phyloP scores from a whole-genome alignment of 768 basidiomycete genomes.

The Chlorophyllum brunneum region DNA sequence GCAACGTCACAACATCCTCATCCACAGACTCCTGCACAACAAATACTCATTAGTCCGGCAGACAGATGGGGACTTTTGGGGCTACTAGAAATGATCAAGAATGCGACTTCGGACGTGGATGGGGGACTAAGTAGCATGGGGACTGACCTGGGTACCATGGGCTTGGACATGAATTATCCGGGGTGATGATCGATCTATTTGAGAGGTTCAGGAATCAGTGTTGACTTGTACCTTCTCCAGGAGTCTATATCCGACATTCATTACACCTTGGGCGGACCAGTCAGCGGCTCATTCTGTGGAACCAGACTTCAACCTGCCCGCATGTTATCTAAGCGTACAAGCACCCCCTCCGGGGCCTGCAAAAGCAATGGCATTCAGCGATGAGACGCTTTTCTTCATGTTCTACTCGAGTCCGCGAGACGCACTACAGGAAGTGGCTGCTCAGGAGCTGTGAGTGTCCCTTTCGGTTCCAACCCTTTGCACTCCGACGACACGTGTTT shows the following conservation, averaged over 20 bases:
- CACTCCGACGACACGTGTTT: not conserved
- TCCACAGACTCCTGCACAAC: slow-evolving; percentile 89
- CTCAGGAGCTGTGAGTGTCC: slow-evolving; percentile 83
- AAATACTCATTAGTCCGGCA: slow-evolving; percentile 87
- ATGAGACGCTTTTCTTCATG: slow-evolving; percentile 97
- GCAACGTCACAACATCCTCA: slow-evolving; percentile 40
- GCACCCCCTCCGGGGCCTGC: slow-evolving; percentile 78
- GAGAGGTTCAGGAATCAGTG: slow-evolving; percentile 16
- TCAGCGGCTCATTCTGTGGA: slow-evolving; percentile 82
- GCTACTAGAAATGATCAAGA: slow-evolving; percentile 83
- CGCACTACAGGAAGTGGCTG: slow-evolving; percentile 90
- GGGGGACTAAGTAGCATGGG: slow-evolving; percentile 80
- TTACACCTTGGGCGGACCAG: slow-evolving; percentile 95
- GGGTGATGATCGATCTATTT: slow-evolving; percentile 53
- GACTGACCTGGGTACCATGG: slow-evolving; percentile 88
- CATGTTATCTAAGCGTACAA: slow-evolving; percentile 86
- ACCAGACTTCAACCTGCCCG: slow-evolving; percentile 87
- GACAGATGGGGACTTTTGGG: slow-evolving; percentile 94
- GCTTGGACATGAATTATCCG: slow-evolving; percentile 80
- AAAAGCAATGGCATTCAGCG: slow-evolving; percentile 84
- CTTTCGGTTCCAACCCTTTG: slow-evolving; percentile 9
- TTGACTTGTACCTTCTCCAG: slow-evolving; percentile 32
- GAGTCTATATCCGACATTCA: slow-evolving; percentile 87
- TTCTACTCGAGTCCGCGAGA: slow-evolving; percentile 95
- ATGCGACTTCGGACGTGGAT: slow-evolving; percentile 70